Conservation (phyloP, 306 rosid species). For the Glycyrrhiza uralensis region DNA sequence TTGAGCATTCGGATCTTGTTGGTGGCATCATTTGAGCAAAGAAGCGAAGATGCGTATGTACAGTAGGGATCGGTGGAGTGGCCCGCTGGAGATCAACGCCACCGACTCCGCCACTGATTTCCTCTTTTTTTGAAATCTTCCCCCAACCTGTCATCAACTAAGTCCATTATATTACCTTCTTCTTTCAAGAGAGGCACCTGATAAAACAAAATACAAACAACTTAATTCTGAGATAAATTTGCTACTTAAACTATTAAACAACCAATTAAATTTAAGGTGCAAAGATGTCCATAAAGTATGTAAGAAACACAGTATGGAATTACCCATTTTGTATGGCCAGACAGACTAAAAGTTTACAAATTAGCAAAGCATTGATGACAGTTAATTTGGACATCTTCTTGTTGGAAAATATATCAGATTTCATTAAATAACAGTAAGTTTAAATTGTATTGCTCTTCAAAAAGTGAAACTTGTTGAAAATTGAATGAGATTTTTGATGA, state of each 20-base stretch:
- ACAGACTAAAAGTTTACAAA: too few species aligned
- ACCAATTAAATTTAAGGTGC: too few species aligned
- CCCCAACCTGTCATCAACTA: constrained; percentile 35
- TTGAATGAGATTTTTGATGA: too few species aligned
- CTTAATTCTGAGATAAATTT: too few species aligned
- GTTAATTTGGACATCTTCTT: not conserved
- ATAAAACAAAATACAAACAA: not conserved
- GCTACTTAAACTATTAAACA: too few species aligned
- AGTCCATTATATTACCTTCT: constrained; percentile 19
- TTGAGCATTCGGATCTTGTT: too few species aligned
- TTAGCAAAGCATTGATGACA: not conserved
- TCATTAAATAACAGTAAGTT: not conserved
- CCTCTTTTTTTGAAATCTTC: not conserved
- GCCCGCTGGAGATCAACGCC: constrained; percentile 84
- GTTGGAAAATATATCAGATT: not conserved
- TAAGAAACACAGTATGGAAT: not conserved
- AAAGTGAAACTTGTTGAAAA: too few species aligned
- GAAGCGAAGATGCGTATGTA: constrained; percentile 57
- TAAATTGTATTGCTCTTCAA: not conserved
- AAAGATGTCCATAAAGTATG: too few species aligned
- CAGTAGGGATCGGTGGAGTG: constrained; percentile 99
- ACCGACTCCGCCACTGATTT: constrained; percentile 89
- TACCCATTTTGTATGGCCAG: too few species aligned
- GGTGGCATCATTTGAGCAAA: not conserved
- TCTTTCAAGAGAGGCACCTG: constrained; percentile 30